Conservation (phyloP, 2,329 filamentous ascomycete species). For the Chrysoporthe austroafricana region DNA sequence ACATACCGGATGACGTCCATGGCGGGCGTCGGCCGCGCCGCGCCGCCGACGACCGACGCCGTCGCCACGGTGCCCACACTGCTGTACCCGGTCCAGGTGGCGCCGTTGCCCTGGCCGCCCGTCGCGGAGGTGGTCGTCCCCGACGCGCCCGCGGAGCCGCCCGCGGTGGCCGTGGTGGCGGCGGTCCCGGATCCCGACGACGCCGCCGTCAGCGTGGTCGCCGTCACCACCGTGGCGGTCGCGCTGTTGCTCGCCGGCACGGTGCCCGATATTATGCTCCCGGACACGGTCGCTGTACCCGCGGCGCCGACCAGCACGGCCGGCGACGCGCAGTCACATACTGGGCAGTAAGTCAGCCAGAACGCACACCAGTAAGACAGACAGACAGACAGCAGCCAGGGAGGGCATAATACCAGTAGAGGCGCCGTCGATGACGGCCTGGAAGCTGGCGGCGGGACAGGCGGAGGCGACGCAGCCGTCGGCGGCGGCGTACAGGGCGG, state of each 20-base stretch:
- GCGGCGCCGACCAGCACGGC: slow-evolving; percentile 12
- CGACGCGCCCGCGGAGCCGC: neutral
- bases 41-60: slow-evolving; percentile 23
- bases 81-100: slow-evolving; percentile 25
- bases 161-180: neutral
- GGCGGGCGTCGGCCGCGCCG: slow-evolving; percentile 17
- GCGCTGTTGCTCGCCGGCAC: slow-evolving; percentile 17
- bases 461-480: slow-evolving; percentile 37
- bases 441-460: slow-evolving; percentile 34
- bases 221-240: neutral
- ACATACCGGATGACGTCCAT: slow-evolving; percentile 16
- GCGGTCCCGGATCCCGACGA: slow-evolving; percentile 1
- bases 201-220: slow-evolving; percentile 2
- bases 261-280: neutral
- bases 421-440: slow-evolving; percentile 39
- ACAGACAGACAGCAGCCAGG: too few species aligned
- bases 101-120: slow-evolving; percentile 1
- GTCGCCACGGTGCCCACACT: slow-evolving; percentile 26
- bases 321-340: slow-evolving; percentile 25
- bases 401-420: slow-evolving; percentile 32
- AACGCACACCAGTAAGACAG: too few species aligned
- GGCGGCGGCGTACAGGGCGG: slow-evolving; percentile 37
- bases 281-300: slow-evolving; percentile 22
- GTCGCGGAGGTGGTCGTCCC: neutral
- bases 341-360: slow-evolving; percentile 12